Evolutionary conservation across 768 basidiomycete species (phyloP), one percentile per base, ranked within the genome.

Genomic region (Sporobolomyces phaffii): DNA sequence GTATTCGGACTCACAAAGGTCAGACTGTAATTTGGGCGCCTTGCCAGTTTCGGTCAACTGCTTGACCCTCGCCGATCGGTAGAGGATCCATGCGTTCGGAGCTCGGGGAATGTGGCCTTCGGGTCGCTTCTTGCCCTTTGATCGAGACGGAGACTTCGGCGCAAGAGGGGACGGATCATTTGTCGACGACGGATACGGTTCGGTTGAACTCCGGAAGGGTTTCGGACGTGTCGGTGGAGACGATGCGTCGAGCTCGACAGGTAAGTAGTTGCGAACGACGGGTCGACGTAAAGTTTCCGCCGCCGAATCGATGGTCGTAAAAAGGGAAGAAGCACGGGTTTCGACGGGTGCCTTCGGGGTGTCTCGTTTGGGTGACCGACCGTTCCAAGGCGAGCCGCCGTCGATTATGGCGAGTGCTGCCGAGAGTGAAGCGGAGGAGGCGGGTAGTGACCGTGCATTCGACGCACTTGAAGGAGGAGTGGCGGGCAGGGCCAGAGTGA

Each of bases 81-180:
- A 56, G 8, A 56, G 22, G n/a, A 56, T 56, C 54, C 54, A 56
- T 28, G 54, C 54, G 54, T 56, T 56, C 40, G 54, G 54, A 56
- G 54, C 54, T 26, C 54, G 22, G 2, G 54, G 54, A 20, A 56
- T 43, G 54, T 56, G 40, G 26, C 54, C 54, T 40, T 56, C 54
- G 8, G 54, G 54, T 31, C 40, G 26, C 28, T 56, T 56, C 54
- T 56, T 56, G 14, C 26, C 54, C 22, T 56, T 56, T 14, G 38
- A 43, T 3, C 40, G 38, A 28, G 24, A 43, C n/a, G 54, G 54
- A 10, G 54, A 56, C 15, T 56, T 43, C 5, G 54, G 26, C n/a
- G 50, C 17, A 17, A 9, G 38, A 38, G 38, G 38, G 31, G 29
- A 14, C 4, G 8, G 31, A 34, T 33, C 29, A 34, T 11, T 15